These are phyloP conservation scores for Boletus rex-veris DNA, from an alignment of 768 basidiomycete species.

Conservation along the genomic window DNA sequence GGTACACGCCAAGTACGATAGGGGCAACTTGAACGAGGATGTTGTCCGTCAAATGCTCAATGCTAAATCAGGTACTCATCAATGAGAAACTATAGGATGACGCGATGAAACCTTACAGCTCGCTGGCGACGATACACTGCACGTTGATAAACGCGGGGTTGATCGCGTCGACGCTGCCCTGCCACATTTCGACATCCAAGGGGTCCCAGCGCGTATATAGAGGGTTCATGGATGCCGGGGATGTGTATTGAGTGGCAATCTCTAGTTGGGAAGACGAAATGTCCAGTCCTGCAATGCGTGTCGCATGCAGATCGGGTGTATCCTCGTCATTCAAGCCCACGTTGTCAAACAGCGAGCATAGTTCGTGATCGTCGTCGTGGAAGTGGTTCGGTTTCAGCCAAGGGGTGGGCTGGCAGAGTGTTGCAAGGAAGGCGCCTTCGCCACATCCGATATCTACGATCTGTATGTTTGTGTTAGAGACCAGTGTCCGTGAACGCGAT, in stretches of 20 bases:
- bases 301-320: slow-evolving; percentile 55
- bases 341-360: slow-evolving; percentile 19
- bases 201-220: slow-evolving; percentile 63
- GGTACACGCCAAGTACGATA: slow-evolving; percentile 72
- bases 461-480: slow-evolving; percentile 34
- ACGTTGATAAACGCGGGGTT: slow-evolving; percentile 63
- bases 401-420: slow-evolving; percentile 71
- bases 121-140: slow-evolving; percentile 73
- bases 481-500: neutral
- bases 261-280: slow-evolving; percentile 51
- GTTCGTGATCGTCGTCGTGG: slow-evolving; percentile 19
- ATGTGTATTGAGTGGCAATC: slow-evolving; percentile 48
- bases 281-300: slow-evolving; percentile 67
- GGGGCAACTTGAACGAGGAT: slow-evolving; percentile 64
- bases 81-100: slow-evolving; percentile 1
- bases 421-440: slow-evolving; percentile 66
- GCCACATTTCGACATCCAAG: slow-evolving; percentile 64
- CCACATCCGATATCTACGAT: slow-evolving; percentile 85
- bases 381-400: slow-evolving; percentile 46
- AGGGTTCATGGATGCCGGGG: slow-evolving; percentile 35
- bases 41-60: slow-evolving; percentile 70
- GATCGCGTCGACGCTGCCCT: slow-evolving; percentile 64
- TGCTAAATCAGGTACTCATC: slow-evolving; percentile 39
- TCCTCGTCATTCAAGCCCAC: slow-evolving; percentile 34
- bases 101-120: slow-evolving; percentile 58